phyloP scores from a whole-genome alignment of 495 filamentous ascomycete genomes.

The Penicillium nucicola region DNA sequence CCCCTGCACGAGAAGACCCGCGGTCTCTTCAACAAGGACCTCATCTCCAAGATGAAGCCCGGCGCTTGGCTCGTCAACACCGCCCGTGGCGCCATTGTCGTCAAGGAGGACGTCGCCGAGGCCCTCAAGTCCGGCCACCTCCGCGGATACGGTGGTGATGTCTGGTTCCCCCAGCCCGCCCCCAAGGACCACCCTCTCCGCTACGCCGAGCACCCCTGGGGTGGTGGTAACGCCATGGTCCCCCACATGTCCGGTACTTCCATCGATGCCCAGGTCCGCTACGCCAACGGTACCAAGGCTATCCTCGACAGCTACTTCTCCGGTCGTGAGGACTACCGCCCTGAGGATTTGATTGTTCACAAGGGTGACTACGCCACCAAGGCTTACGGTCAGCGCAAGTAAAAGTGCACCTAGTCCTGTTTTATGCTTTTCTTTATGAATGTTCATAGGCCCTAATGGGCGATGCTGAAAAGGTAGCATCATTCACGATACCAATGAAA shows the following conservation, averaged over 20 bases:
- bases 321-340: constrained; percentile 81
- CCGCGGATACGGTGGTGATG: constrained; percentile 94
- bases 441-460: constrained; percentile 11
- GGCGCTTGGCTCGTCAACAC: constrained; percentile 98
- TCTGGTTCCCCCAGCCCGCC: constrained; percentile 92
- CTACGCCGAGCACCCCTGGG: constrained; percentile 89
- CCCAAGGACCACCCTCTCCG: constrained; percentile 93
- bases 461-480: constrained; percentile 20
- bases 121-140: constrained; percentile 92
- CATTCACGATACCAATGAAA: constrained; percentile 30
- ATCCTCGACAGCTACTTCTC: constrained; percentile 90
- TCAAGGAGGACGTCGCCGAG: constrained; percentile 97
- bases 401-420: constrained; percentile 30
- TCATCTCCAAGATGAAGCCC: constrained; percentile 99
- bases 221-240: constrained; percentile 96
- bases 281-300: constrained; percentile 82
- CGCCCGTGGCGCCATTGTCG: constrained; percentile 95
- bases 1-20: constrained; percentile 96
- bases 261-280: constrained; percentile 94
- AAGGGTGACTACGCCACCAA: constrained; percentile 92
- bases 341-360: constrained; percentile 89
- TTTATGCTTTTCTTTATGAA: constrained; percentile 3
- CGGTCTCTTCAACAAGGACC: constrained; percentile 98
- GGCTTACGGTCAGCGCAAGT: constrained; percentile 82
- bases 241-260: constrained; percentile 98